Percentiles rank a stretch among this genome's conserved stretches.
Conservation (phyloP, 2,329 filamentous ascomycete species). For the Arthroderma sp. region DNA sequence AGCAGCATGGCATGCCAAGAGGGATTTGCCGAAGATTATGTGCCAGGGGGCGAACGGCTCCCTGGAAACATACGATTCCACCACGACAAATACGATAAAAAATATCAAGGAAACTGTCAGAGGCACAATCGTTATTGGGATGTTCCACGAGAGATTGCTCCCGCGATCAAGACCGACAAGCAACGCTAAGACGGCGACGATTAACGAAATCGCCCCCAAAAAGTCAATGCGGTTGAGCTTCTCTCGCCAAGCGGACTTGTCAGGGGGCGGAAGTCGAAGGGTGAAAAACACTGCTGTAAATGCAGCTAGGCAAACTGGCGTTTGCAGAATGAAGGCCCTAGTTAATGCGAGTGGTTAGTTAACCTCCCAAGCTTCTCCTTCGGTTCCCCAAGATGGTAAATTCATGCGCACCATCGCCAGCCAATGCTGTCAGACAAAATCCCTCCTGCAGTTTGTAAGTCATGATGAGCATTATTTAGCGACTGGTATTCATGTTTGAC, state of each 20-base stretch:
- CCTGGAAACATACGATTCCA: slow-evolving; percentile 30
- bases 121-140: slow-evolving; percentile 28
- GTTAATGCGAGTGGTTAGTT: no score
- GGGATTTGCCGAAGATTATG: slow-evolving; percentile 44
- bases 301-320: slow-evolving; percentile 45
- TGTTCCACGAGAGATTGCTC: slow-evolving; percentile 34
- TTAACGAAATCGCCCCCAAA: slow-evolving; percentile 43
- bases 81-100: slow-evolving; percentile 24
- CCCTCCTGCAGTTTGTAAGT: slow-evolving; percentile 15
- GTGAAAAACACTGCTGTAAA: slow-evolving; percentile 42
- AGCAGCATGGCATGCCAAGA: slow-evolving; percentile 42
- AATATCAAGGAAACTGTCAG: slow-evolving; percentile 26
- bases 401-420: slow-evolving; percentile 30
- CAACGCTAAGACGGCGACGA: slow-evolving; percentile 45
- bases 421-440: slow-evolving; percentile 32
- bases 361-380: no score
- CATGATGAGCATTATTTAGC: no score
- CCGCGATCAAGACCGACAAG: slow-evolving; percentile 33
- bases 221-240: slow-evolving; percentile 47
- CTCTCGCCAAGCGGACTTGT: slow-evolving; percentile 21
- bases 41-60: slow-evolving; percentile 32
- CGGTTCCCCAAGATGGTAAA: no score
- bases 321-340: slow-evolving; percentile 43
- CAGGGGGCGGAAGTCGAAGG: slow-evolving; percentile 29
- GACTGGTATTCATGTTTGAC: no score